Percentiles rank a stretch among this genome's conserved stretches.
These are phyloP conservation scores for Daldinia sp. DNA, from an alignment of 2,329 filamentous ascomycete species.

Conservation along the genomic window DNA sequence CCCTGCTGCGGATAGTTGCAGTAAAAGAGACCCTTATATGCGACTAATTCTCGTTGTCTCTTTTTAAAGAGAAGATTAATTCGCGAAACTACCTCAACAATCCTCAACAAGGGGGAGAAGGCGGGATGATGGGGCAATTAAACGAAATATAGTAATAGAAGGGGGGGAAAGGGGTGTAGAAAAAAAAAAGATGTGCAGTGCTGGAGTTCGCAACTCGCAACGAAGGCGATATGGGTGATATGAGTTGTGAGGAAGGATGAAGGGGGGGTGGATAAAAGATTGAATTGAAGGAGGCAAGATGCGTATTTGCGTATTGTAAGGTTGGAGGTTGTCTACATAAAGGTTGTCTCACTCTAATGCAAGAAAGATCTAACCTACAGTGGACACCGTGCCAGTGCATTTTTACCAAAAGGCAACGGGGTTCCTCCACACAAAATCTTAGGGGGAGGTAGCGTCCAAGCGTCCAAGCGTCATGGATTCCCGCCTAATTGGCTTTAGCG, in stretches of 20 bases:
- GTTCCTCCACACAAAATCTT: constrained; percentile 37
- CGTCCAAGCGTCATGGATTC: constrained; percentile 42
- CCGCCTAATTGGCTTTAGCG: constrained; percentile 22
- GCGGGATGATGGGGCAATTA: constrained; percentile 13
- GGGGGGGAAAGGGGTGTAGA: constrained; percentile 3
- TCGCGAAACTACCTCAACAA: constrained; percentile 14
- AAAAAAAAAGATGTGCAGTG: constrained; percentile 9
- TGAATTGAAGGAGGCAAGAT: constrained; percentile 22
- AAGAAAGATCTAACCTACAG: constrained; percentile 21
- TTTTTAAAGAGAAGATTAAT: constrained; percentile 14
- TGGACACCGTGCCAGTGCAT: constrained; percentile 5
- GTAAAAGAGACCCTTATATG: constrained; percentile 14
- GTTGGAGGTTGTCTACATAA: constrained; percentile 28
- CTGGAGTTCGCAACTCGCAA: neutral
- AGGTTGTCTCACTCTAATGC: constrained; percentile 36
- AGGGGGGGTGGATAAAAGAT: constrained; percentile 6
- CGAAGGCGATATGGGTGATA: constrained; percentile 3
- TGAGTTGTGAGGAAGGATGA: neutral
- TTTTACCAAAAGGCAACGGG: constrained; percentile 13
- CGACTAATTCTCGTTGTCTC: constrained; percentile 10
- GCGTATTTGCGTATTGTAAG: constrained; percentile 8
- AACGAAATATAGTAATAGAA: constrained; percentile 11
- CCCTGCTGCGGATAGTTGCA: constrained; percentile 23
- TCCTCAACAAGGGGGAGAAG: constrained; percentile 5
- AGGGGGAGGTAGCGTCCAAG: constrained; percentile 14